Percentiles rank a stretch among this genome's conserved stretches.
Conservation (phyloP, 176 grass and related monocot species). For the sorghum (Sorghum bicolor) region Sorghum_bicolor_NCBIv3 NC_012873.2:5236001-5236500, state of each 20-base stretch:
- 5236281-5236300: conserved; percentile 81
- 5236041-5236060: conserved; percentile 65
- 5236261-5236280: conserved; percentile 64
- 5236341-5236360: conserved; percentile 20
- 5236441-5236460: neutral
- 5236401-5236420: neutral
- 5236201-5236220: conserved; percentile 90
- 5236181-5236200: conserved; percentile 67
- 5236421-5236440: neutral
- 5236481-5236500: neutral
- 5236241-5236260: conserved; percentile 81
- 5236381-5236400: neutral
- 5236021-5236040: conserved; percentile 81
- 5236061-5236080: conserved; percentile 20
- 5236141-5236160: conserved; percentile 98
- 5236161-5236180: conserved; percentile 58
- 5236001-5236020: conserved; percentile 91
- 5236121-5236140: conserved; percentile 16
- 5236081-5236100: conserved; percentile 23
- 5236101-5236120: conserved; percentile 34
- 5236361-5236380: neutral
- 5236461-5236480: neutral
- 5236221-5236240: conserved; percentile 75
- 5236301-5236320: conserved; percentile 77
- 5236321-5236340: conserved; percentile 96